Evolutionary conservation across 495 filamentous ascomycete species (phyloP).

Genomic region (Aspergillus coremiiformis): DNA sequence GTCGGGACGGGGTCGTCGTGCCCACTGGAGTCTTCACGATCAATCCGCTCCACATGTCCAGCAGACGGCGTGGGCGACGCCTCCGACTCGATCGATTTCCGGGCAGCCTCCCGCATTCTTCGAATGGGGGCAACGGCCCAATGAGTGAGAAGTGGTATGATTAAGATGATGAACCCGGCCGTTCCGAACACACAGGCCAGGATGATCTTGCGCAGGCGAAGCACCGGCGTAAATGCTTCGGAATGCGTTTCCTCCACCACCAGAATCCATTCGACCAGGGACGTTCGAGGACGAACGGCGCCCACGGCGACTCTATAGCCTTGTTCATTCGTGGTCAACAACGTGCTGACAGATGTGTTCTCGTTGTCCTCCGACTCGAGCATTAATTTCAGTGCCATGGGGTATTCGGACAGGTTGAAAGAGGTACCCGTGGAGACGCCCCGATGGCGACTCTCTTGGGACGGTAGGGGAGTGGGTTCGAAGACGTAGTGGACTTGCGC

Average conservation of each 20-base stretch:
- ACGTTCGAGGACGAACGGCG: slow-evolving; percentile 55
- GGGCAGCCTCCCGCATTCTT: slow-evolving; percentile 67
- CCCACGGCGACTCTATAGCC: slow-evolving; percentile 59
- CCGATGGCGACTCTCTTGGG: slow-evolving; percentile 40
- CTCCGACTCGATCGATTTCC: slow-evolving; percentile 61
- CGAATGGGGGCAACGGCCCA: slow-evolving; percentile 72
- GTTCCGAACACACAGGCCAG: slow-evolving; percentile 81
- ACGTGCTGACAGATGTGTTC: slow-evolving; percentile 55
- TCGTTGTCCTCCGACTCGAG: slow-evolving; percentile 31
- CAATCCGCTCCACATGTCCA: not conserved
- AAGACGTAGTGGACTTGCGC: slow-evolving; percentile 37
- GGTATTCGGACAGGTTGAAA: slow-evolving; percentile 52
- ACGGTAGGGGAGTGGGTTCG: slow-evolving; percentile 25
- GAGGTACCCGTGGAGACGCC: slow-evolving; percentile 37
- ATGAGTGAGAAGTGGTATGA: slow-evolving; percentile 72
- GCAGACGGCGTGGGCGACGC: slow-evolving; percentile 19
- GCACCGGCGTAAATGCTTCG: slow-evolving; percentile 72
- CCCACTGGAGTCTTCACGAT: not conserved
- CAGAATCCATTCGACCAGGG: slow-evolving; percentile 70
- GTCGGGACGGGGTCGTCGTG: slow-evolving; percentile 5
- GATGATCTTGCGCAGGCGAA: slow-evolving; percentile 64
- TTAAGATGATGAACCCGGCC: slow-evolving; percentile 55
- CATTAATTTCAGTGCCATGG: slow-evolving; percentile 49
- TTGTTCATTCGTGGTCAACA: slow-evolving; percentile 66
- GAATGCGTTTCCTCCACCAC: slow-evolving; percentile 65